phyloP scores from a whole-genome alignment of 176 grass and related monocot species.

The Hordeum vulgare region DNA sequence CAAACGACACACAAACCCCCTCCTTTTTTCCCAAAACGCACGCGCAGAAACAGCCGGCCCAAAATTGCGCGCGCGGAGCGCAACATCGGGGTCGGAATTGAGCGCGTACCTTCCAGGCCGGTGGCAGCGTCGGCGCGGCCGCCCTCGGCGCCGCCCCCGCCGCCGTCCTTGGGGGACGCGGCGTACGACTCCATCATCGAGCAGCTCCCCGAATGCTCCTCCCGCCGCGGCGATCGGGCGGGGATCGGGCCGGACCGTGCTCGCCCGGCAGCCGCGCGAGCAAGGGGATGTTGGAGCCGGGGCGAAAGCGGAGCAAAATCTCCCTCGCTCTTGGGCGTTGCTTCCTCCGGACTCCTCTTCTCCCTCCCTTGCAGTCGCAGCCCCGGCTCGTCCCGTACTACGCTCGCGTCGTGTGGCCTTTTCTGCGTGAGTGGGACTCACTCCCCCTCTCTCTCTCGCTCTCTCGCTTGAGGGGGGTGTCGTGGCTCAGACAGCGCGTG shows the following conservation, averaged over 20 bases:
- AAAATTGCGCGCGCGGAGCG: too few relatives aligned
- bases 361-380: background rate
- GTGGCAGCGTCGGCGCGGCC: slow-evolving; percentile 15
- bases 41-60: background rate
- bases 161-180: background rate
- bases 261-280: slow-evolving; percentile 5
- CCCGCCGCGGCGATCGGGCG: slow-evolving; percentile 15
- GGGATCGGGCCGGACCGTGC: background rate
- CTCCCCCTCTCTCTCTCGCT: background rate
- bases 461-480: background rate
- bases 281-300: background rate
- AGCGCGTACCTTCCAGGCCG: slow-evolving; percentile 60
- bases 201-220: slow-evolving; percentile 8
- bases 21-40: background rate
- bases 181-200: slow-evolving; percentile 36
- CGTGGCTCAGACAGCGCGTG: slow-evolving; percentile 1
- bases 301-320: background rate
- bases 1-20: background rate
- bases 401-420: slow-evolving; percentile 23
- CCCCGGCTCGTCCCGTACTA: slow-evolving; percentile 14
- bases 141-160: background rate
- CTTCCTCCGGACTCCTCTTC: slow-evolving; percentile 16
- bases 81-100: background rate
- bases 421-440: slow-evolving; percentile 7
- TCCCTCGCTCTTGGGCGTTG: background rate